Base-by-base conservation (phyloP, 2,329 filamentous ascomycete species). In the Alternaria gaisen region DNA sequence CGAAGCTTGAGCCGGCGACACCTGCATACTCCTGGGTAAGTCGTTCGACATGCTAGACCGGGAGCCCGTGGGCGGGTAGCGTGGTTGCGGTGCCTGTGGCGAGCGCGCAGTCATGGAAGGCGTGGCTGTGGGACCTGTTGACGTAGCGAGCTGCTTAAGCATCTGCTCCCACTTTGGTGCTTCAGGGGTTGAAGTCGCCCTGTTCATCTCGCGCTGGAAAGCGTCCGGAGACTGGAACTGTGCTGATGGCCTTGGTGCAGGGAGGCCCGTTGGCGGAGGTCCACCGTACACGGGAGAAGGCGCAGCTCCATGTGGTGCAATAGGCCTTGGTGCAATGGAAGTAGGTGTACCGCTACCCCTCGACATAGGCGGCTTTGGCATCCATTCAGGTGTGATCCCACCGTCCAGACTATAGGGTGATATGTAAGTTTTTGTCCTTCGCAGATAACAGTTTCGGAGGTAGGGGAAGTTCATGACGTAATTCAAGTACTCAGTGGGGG, bases 381-480 rank as follows among this genome's bases (percentile, higher is more conserved):
- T 76, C 71, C 79, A 83, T 55, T 79, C 76, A 14, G 77, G 65
- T 26, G 78, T 71, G 58, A 81, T 81, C 41, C 79, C 79, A 59
- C 78, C 79, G 61, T 77, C 77, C 53, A 75, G 75, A 65, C 79
- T 76, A 69, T 83, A 83, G 59, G 82, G 82, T 63, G 81, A 83
- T 55, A 80, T 77, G 73, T 83, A 83, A 71, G 77, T 78, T 70
- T 80, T 80, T 64, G 79, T 77, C 71, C 79, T 75, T 60, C 81
- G 75, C 51, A 80, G 77, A 69, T 80, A 82, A 55, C 79, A 78
- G 62, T 82, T 82, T 58, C 76, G 76, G 34, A 83, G 73, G 65
- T 83, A 83, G 11, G 81, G 81, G 61, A 82, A 83, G 58, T 80
- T 77, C 66, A 77, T 75, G 42, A 83, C 67, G 63, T 82, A 79